phyloP scores from a whole-genome alignment of 352 stramenopile species.

The Globisporangium solare region DNA sequence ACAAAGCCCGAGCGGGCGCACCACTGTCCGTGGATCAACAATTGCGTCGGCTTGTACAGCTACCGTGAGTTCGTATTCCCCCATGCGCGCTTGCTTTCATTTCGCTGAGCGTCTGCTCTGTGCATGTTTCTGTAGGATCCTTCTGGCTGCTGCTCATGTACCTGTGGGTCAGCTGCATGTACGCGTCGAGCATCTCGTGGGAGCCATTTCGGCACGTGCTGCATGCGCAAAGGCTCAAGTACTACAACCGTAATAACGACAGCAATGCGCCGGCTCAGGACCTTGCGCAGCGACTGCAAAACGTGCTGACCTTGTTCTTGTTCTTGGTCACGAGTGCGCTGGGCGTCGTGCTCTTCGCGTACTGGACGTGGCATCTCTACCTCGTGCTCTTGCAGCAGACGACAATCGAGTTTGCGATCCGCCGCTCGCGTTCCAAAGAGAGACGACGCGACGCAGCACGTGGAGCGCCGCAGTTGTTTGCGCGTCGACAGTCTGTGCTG shows the following conservation, averaged over 20 bases:
- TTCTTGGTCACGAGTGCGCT: constrained; percentile 35
- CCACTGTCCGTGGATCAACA: constrained; percentile 97
- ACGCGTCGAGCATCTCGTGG: constrained; percentile 30
- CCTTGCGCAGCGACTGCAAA: constrained; percentile 17
- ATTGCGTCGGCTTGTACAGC: constrained; percentile 96
- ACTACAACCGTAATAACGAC: not conserved
- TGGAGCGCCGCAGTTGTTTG: not conserved
- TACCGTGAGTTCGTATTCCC: constrained; percentile 50
- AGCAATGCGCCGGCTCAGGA: constrained; percentile 13
- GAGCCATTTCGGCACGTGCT: constrained; percentile 22
- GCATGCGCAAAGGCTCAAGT: not conserved
- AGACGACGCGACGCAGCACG: constrained; percentile 6
- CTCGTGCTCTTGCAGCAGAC: constrained; percentile 38
- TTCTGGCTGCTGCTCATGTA: constrained; percentile 51
- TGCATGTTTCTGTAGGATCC: constrained; percentile 21
- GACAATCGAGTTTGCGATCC: constrained; percentile 31
- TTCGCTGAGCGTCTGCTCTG: too few relatives aligned
- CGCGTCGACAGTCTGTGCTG: not conserved
- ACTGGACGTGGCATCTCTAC: constrained; percentile 44
- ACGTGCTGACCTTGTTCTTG: constrained; percentile 28
- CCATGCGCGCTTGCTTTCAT: not conserved
- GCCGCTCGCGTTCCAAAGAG: not conserved
- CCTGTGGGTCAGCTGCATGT: constrained; percentile 38
- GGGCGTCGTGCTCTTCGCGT: constrained; percentile 24
- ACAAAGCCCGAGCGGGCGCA: constrained; percentile 36